Evolutionary conservation across 2,329 filamentous ascomycete genomes (phyloP).

Genomic region (Daldinia eschscholtzii): DNA sequence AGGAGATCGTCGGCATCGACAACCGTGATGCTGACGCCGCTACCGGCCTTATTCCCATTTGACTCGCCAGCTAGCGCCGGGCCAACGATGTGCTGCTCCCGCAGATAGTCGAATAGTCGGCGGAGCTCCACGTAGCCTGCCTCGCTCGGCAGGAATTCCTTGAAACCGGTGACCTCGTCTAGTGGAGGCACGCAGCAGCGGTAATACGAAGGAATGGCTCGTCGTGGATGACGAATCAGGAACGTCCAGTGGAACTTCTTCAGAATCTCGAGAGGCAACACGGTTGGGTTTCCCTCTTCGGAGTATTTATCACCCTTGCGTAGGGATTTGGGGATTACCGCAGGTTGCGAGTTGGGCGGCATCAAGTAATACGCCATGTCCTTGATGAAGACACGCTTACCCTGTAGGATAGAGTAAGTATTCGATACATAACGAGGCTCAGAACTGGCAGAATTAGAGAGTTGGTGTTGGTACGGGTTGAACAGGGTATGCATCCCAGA

Average conservation of each 20-base stretch:
- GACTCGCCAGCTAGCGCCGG: constrained; percentile 68
- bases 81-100: constrained; percentile 76
- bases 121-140: constrained; percentile 92
- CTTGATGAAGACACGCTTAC: constrained; percentile 96
- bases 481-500: neutral
- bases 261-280: constrained; percentile 80
- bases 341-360: constrained; percentile 76
- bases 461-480: constrained; percentile 3
- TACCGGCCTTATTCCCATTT: constrained; percentile 46
- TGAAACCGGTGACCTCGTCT: constrained; percentile 83
- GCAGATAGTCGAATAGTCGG: constrained; percentile 86
- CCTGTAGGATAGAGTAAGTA: constrained; percentile 63
- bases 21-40: constrained; percentile 78
- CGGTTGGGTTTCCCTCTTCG: constrained; percentile 84
- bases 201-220: constrained; percentile 92
- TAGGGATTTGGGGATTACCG: constrained; percentile 84
- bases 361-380: constrained; percentile 96
- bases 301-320: constrained; percentile 63
- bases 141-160: constrained; percentile 87
- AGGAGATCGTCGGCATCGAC: constrained; percentile 95
- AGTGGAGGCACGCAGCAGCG: constrained; percentile 93
- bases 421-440: constrained; percentile 54
- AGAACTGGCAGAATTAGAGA: constrained; percentile 10
- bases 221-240: constrained; percentile 94
- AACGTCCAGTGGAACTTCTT: constrained; percentile 93